Conservation (phyloP, 768 basidiomycete genomes). For the Boletus vermiculosoides region DNA sequence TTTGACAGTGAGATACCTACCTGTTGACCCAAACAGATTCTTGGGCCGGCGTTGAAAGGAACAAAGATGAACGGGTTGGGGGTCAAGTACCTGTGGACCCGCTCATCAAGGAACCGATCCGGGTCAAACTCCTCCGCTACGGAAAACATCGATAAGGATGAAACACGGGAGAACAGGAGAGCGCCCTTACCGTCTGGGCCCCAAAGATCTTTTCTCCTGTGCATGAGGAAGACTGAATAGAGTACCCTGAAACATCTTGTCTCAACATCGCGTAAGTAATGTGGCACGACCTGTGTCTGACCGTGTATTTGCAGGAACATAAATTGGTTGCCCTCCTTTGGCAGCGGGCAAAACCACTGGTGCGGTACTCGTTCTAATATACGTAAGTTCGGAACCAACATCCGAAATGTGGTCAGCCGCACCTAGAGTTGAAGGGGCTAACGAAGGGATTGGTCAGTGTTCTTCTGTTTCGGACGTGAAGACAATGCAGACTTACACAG, state of each 20-base stretch:
- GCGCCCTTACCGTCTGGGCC: constrained; percentile 55
- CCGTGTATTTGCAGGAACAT: constrained; percentile 34
- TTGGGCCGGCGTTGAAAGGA: constrained; percentile 41
- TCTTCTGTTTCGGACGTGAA: neutral
- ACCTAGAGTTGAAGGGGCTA: constrained; percentile 30
- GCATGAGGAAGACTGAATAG: constrained; percentile 57
- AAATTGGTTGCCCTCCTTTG: constrained; percentile 29
- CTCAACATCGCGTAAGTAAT: neutral
- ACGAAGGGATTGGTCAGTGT: neutral
- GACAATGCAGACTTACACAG: constrained; percentile 26
- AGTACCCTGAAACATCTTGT: constrained; percentile 27
- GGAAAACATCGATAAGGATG: neutral
- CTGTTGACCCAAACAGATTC: constrained; percentile 40
- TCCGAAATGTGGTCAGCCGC: neutral
- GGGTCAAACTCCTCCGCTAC: constrained; percentile 60
- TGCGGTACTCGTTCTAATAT: constrained; percentile 22
- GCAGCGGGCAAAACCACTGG: constrained; percentile 24
- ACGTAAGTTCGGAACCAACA: neutral
- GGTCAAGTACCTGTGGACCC: constrained; percentile 51
- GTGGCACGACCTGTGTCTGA: constrained; percentile 3
- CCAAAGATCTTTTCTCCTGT: constrained; percentile 62
- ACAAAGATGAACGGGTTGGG: constrained; percentile 53
- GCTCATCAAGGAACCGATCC: constrained; percentile 62
- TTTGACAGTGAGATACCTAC: constrained; percentile 10
- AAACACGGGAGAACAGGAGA: neutral